Evolutionary conservation across 2,329 filamentous ascomycete genomes (phyloP).

Genomic region (Aspergillus pseudotamarii): DNA sequence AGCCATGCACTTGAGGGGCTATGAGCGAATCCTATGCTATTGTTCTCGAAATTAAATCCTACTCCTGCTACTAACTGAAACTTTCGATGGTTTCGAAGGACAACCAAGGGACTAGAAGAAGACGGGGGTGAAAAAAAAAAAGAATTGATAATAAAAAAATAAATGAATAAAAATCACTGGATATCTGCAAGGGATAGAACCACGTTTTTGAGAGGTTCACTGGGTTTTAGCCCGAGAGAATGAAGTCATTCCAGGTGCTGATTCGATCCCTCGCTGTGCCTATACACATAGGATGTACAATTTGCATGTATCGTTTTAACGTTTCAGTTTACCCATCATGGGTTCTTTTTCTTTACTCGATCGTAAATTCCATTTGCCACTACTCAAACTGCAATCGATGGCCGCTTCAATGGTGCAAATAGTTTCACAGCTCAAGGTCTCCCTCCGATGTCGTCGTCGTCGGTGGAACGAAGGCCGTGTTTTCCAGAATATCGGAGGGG

Average conservation of each 20-base stretch:
- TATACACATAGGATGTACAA: not conserved
- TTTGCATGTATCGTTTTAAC: not conserved
- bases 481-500: constrained; percentile 6
- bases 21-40: not conserved
- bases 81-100: constrained; percentile 7
- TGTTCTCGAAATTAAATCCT: not conserved
- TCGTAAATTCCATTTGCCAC: not conserved
- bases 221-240: not conserved
- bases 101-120: not conserved
- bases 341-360: not conserved
- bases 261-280: not conserved
- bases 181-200: constrained; percentile 10
- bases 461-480: not conserved
- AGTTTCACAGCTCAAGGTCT: not conserved
- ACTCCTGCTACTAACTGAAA: constrained; percentile 1
- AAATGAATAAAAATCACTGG: not conserved
- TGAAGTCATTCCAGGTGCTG: not conserved
- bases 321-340: not conserved
- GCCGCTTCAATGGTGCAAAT: not conserved
- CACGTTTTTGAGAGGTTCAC: constrained; percentile 14
- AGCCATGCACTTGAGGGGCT: not conserved
- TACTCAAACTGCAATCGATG: not conserved
- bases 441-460: not conserved
- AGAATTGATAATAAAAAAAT: not conserved
- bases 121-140: not conserved